Evolutionary conservation across 2,329 filamentous ascomycete genomes (phyloP), one percentile per base, ranked within the genome.

Genomic region (Dothideomycetes sp.): DNA sequence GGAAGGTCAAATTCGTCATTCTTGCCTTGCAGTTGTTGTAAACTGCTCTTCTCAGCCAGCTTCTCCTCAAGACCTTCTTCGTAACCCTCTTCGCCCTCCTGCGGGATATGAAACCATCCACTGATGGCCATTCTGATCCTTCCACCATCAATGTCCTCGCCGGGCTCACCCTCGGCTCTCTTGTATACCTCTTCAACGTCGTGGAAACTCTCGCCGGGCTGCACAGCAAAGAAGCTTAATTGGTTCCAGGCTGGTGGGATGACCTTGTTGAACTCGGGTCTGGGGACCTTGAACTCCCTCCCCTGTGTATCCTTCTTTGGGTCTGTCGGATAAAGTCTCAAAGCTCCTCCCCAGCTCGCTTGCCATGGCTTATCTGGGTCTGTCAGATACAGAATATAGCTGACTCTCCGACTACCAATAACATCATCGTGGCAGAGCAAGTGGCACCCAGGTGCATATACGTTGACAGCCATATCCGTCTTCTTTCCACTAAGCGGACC

Each of bases 391-490:
- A 98, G 70, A 49, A 98, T 98, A 61, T 95, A 98, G 70, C 88
- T 95, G 53, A 98, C 81, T 49, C 88, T 80, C 45, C 91, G 76
- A 55, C 83, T 94, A n/a, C 91, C 91, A 60, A 98, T 98, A 45
- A 98, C 91, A 63, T 98, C 91, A 69, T 98, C 91, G 56, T 98
- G 91, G 63, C 91, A 96, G 19, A 98, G 72, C 18, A 98, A 72
- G 60, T 93, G 94, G 58, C 89, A 96, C 31, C 91, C 89, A 4
- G 91, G 89, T 0, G 87, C 95, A 62, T 98, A 98, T 37, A 98
- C 80, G 58, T 98, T 98, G 69, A 98, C 94, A 43, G 91, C 91
- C 87, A 98, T 94, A 62, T 98, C 91, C 14, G 91, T 96, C 71
- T 96, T 98, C 61, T 76, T 77, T 2, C 88, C 91, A 53, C 86